These are phyloP conservation scores for Carpinus fangiana DNA, from an alignment of 306 rosid species.

Conservation along the genomic window DNA sequence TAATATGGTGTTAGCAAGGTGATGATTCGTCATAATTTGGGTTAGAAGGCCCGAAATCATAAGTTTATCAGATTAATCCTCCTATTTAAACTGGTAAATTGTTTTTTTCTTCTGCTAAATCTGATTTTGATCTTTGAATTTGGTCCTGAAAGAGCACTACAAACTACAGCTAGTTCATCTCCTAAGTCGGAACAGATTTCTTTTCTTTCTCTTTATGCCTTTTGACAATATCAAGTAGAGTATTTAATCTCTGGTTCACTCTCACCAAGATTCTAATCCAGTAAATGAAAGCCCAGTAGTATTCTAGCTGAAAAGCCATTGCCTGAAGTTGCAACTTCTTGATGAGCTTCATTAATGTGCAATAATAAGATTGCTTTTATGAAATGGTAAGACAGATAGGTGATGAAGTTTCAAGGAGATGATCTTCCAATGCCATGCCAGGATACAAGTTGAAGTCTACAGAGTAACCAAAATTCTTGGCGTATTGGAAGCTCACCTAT, in stretches of 20 bases:
- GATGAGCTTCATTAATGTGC: neutral
- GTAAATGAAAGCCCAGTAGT: neutral
- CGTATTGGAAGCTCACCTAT: conserved; percentile 2
- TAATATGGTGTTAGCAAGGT: neutral
- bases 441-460: neutral
- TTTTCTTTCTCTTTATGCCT: neutral
- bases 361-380: neutral
- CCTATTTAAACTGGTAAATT: neutral
- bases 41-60: neutral
- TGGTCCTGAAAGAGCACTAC: neutral
- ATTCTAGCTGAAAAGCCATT: no score
- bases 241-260: neutral
- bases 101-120: no score
- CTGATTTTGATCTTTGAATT: neutral
- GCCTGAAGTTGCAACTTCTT: neutral
- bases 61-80: neutral
- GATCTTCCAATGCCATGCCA: conserved; percentile 3
- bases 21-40: neutral
- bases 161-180: neutral
- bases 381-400: neutral
- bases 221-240: neutral
- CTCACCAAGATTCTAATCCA: neutral
- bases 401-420: neutral
- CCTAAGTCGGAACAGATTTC: no score
- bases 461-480: conserved; percentile 3